A percentile compares a stretch with the other conserved stretches of the same genome.
phyloP scores from a whole-genome alignment of 2,329 filamentous ascomycete species.

The Didymella segeticola region DNA sequence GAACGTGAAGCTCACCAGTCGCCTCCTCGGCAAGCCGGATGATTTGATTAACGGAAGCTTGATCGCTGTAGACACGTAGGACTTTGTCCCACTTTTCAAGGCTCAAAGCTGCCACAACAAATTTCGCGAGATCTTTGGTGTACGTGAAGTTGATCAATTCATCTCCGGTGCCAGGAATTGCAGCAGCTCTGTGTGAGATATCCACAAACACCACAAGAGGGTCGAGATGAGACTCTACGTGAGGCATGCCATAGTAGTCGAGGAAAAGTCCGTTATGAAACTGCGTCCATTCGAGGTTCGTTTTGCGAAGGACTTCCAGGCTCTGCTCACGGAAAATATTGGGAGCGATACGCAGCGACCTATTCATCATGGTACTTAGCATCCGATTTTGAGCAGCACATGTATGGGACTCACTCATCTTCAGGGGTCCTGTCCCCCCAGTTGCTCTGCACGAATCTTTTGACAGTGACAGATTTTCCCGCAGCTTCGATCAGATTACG shows the following conservation, averaged over 20 bases:
- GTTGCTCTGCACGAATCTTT: constrained; percentile 24
- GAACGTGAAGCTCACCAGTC: constrained; percentile 3
- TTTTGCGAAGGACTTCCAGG: constrained; percentile 23
- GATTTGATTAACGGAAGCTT: constrained; percentile 55
- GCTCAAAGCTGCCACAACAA: constrained; percentile 19
- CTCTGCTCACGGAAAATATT: constrained; percentile 16
- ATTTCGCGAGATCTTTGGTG: constrained; percentile 27
- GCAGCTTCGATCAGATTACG: constrained; percentile 22
- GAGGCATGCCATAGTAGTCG: constrained; percentile 41
- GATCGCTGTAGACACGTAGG: constrained; percentile 45
- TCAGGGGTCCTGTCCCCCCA: constrained; percentile 24
- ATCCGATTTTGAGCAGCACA: not conserved
- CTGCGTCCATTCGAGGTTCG: constrained; percentile 34
- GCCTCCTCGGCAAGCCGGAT: constrained; percentile 52
- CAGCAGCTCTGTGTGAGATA: constrained; percentile 21
- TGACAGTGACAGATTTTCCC: constrained; percentile 14
- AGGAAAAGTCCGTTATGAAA: constrained; percentile 39
- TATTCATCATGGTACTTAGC: not conserved
- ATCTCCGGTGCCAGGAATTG: constrained; percentile 28
- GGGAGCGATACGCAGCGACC: constrained; percentile 12
- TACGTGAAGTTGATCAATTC: constrained; percentile 23
- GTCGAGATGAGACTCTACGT: constrained; percentile 24
- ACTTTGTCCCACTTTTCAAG: constrained; percentile 45
- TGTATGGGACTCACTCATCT: constrained; percentile 12
- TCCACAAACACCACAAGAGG: constrained; percentile 23